Conservation (phyloP, 1,139 yeast genomes). For the Petasospora fabianii region DNA sequence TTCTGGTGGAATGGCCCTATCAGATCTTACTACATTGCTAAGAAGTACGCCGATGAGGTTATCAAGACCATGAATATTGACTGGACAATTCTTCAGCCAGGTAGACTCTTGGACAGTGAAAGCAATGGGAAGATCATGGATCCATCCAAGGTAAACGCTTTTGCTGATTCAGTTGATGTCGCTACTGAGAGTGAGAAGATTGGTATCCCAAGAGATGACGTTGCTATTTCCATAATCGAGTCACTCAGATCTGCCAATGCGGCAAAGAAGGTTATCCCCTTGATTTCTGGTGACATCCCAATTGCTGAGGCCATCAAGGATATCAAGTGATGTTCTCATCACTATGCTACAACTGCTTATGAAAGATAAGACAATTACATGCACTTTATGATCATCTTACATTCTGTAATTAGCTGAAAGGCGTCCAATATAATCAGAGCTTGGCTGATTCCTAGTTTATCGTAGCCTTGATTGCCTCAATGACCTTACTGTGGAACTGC, state of each 20-base stretch:
- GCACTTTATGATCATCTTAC: too few relatives aligned
- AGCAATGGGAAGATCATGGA: conserved; percentile 38
- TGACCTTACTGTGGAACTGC: conserved; percentile 56
- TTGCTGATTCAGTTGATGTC: conserved; percentile 6
- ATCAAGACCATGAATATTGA: conserved; percentile 40
- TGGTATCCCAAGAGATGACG: conserved; percentile 35
- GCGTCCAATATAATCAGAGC: neutral
- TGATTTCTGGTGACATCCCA: conserved; percentile 32
- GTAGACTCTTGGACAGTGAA: conserved; percentile 37
- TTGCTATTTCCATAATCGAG: conserved; percentile 49
- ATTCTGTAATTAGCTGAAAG: too few relatives aligned
- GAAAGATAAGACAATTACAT: too few relatives aligned
- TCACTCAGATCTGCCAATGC: conserved; percentile 27
- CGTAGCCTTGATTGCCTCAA: conserved; percentile 48
- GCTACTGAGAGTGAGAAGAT: conserved; percentile 5
- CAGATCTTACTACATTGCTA: conserved; percentile 46
- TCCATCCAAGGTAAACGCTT: conserved; percentile 15
- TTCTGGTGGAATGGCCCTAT: conserved; percentile 36
- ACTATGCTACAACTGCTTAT: too few relatives aligned
- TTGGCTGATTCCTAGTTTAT: neutral
- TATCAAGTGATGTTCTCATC: neutral
- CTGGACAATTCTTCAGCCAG: conserved; percentile 53
- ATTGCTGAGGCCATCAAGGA: conserved; percentile 24
- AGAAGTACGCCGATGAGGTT: conserved; percentile 53
- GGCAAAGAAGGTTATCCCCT: conserved; percentile 30